Evolutionary conservation across 1,139 yeast species (phyloP).

Genomic region (Spencermartinsiella ligniputridi): DNA sequence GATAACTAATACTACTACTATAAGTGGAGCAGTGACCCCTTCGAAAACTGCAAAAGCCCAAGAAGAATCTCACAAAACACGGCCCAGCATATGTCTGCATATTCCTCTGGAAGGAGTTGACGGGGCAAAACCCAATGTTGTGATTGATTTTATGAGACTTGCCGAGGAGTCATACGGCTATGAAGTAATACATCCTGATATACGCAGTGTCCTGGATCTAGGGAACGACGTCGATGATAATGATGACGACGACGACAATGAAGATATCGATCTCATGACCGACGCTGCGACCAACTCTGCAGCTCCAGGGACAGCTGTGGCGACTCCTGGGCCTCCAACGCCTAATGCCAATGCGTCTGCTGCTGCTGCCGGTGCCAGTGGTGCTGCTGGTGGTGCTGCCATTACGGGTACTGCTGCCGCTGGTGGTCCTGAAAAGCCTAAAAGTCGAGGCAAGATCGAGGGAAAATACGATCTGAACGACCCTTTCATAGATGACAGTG

Average conservation of each 20-base stretch:
- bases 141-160: constrained; percentile 70
- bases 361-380: constrained; percentile 4
- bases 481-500: constrained; percentile 95
- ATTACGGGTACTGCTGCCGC: constrained; percentile 9
- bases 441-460: constrained; percentile 31
- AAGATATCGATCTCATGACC: constrained; percentile 28
- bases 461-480: constrained; percentile 92
- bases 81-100: constrained; percentile 6
- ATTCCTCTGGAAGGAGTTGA: constrained; percentile 7
- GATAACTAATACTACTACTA: not conserved
- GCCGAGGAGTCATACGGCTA: constrained; percentile 88
- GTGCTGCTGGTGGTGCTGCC: too few species aligned
- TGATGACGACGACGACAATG: constrained; percentile 50
- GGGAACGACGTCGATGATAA: constrained; percentile 60
- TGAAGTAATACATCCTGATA: constrained; percentile 66
- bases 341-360: constrained; percentile 3
- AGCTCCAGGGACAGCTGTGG: constrained; percentile 22
- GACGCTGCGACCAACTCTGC: constrained; percentile 14
- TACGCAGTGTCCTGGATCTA: constrained; percentile 46
- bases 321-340: constrained; percentile 23
- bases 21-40: constrained; percentile 1
- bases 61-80: not conserved
- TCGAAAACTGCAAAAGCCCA: constrained; percentile 1
- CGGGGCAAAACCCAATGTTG: constrained; percentile 39
- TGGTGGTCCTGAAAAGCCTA: constrained; percentile 41